Percentiles rank a stretch among this genome's conserved stretches.
Conservation (phyloP, 1,284 basidiomycete species). For the Fomitopsis schrenkii region DNA sequence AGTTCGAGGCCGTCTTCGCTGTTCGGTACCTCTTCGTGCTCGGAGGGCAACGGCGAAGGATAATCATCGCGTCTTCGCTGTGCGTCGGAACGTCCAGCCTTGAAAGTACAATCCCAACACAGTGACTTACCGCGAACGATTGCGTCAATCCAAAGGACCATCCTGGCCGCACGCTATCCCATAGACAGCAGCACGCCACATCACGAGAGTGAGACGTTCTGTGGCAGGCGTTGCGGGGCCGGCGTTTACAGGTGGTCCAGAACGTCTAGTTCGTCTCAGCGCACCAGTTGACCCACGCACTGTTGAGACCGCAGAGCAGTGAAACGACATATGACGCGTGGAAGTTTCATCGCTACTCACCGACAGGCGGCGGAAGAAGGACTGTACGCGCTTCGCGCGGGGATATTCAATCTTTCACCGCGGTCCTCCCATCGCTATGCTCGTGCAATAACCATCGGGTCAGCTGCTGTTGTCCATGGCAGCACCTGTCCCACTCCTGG, state of each 20-base stretch:
- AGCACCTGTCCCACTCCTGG: neutral
- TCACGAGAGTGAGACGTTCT: neutral
- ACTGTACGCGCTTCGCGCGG: neutral
- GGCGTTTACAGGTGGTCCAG: no score
- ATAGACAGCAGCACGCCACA: neutral
- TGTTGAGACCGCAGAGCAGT: neutral
- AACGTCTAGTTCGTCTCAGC: no score
- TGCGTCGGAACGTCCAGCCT: neutral
- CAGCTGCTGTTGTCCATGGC: neutral
- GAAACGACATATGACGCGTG: no score
- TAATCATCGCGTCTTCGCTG: neutral
- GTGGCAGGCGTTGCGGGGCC: no score
- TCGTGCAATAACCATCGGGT: neutral
- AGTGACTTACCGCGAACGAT: neutral
- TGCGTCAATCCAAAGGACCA: neutral
- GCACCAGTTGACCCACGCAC: no score
- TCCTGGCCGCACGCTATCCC: neutral
- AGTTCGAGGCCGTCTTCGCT: no score
- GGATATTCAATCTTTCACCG: neutral
- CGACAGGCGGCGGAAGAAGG: neutral
- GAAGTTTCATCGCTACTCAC: neutral
- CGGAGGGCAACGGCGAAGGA: neutral
- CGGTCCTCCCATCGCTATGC: neutral
- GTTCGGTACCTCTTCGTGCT: neutral
- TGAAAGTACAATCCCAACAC: neutral